Base-by-base conservation (phyloP, 495 filamentous ascomycete species). In the Cenococcum geophilum region DNA sequence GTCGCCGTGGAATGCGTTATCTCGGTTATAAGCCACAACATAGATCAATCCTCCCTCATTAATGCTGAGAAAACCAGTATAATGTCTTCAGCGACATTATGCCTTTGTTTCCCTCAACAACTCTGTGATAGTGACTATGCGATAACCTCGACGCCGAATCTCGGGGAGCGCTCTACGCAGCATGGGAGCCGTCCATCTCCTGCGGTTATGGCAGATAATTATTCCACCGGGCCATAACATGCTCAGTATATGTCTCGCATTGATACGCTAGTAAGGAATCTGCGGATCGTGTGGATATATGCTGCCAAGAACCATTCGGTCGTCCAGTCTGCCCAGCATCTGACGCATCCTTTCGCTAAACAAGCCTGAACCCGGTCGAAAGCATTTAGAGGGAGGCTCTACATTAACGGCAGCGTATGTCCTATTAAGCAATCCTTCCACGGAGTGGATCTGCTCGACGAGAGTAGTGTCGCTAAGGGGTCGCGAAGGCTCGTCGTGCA, bases 231-330 rank as follows among this genome's bases (percentile, higher is more conserved):
- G 84, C 48, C 77, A 71, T 27, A 89, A 72, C 86, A 90, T 89
- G 70, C 86, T 88, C 66, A 92, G 68, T 3, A 95, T n/a, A n/a
- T 93, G 89, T 55, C 75, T 77, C n/a, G 87, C 84, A 76, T 95
- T 95, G 57, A 92, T 56, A 63, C 77, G 77, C 69, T 79, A 74
- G 67, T 77, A 85, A 21, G 73, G 73, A 36, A 95, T 82, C 76
- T 92, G 88, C 50, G 90, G 81, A 73, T 95, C 90, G 74, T 95
- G 89, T 14, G 90, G 90, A 72, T 92, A 95, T 34, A 93, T 86
- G 70, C 83, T 86, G 14, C 90, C 90, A 35, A 95, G 74, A 16
- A 92, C 86, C 2, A 92, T 66, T 45, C 77, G 68, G 70, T 88
- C 89, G 0, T 83, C 84, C 48, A 89, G 56, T 50, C 65, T 71